A percentile compares a stretch with the other conserved stretches of the same genome.
These are phyloP conservation scores for Glebionis coronaria DNA, from an alignment of 129 eudicot species.

Conservation along the genomic window DNA sequence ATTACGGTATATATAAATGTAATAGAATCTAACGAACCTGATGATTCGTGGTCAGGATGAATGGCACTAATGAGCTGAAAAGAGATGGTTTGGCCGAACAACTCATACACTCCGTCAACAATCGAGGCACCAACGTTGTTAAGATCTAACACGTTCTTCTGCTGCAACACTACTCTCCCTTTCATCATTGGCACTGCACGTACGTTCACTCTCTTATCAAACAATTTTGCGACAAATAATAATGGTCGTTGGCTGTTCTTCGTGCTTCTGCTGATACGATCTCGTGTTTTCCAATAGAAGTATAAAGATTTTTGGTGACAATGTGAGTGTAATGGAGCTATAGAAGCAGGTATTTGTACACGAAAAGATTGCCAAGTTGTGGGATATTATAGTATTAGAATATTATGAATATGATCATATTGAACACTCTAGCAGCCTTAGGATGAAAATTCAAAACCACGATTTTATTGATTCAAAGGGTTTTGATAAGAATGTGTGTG, in stretches of 20 bases:
- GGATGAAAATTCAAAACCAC: neutral
- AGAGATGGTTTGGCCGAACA: conserved; percentile 33
- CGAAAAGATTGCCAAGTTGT: neutral
- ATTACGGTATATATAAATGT: too few species aligned
- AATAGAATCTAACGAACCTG: neutral
- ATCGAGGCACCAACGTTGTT: conserved; percentile 37
- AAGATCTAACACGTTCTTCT: conserved; percentile 51
- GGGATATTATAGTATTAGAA: neutral
- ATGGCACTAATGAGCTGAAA: conserved; percentile 48
- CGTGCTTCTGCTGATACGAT: neutral
- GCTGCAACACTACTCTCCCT: conserved; percentile 51
- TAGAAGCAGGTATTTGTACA: neutral
- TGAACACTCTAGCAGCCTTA: neutral
- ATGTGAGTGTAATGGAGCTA: neutral
- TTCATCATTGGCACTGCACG: conserved; percentile 6
- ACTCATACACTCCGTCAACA: conserved; percentile 45
- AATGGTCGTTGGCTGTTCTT: neutral
- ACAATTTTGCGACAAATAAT: neutral
- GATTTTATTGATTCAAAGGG: neutral
- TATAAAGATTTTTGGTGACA: neutral
- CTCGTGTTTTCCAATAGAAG: neutral
- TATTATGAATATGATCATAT: neutral
- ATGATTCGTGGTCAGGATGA: conserved; percentile 22
- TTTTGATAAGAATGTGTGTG: too few species aligned
- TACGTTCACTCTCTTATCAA: neutral